phyloP scores from a whole-genome alignment of 2,329 filamentous ascomycete species.

The Penicillium hesseltinei region DNA sequence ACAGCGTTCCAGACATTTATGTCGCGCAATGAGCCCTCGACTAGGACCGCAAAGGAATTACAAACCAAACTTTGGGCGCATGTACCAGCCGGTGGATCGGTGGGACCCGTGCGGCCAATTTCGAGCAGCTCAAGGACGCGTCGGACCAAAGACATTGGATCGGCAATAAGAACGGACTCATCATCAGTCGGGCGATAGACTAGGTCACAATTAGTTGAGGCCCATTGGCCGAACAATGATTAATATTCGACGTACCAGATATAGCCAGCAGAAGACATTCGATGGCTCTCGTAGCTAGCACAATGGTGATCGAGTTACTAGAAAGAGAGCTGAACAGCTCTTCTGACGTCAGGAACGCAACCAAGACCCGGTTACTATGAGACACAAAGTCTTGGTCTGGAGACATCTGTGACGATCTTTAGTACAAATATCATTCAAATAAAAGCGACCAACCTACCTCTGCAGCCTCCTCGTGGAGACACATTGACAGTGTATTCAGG shows the following conservation, averaged over 20 bases:
- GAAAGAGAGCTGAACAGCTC: conserved; percentile 51
- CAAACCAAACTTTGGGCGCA: conserved; percentile 39
- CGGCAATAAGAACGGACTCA: conserved; percentile 31
- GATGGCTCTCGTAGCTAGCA: conserved; percentile 56
- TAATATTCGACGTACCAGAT: conserved; percentile 44
- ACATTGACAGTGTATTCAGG: conserved; percentile 63
- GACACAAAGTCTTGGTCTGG: conserved; percentile 39
- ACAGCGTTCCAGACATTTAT: conserved; percentile 47
- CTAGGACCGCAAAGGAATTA: conserved; percentile 47
- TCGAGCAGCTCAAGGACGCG: conserved; percentile 39
- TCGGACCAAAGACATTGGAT: conserved; percentile 38
- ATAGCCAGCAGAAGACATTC: conserved; percentile 58
- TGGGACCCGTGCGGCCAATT: conserved; percentile 20
- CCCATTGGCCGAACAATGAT: not conserved
- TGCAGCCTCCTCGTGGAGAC: conserved; percentile 52
- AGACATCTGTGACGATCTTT: conserved; percentile 20
- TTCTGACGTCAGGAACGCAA: conserved; percentile 60
- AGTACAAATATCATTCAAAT: not conserved
- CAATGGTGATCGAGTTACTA: conserved; percentile 47
- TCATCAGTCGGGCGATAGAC: conserved; percentile 15
- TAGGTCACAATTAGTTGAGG: conserved; percentile 25
- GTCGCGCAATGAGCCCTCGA: conserved; percentile 51
- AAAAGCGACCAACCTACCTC: conserved; percentile 4
- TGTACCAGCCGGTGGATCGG: conserved; percentile 14
- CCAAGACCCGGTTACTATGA: conserved; percentile 54